phyloP scores from a whole-genome alignment of 768 basidiomycete species.

The Mycena sanguinolenta region DNA sequence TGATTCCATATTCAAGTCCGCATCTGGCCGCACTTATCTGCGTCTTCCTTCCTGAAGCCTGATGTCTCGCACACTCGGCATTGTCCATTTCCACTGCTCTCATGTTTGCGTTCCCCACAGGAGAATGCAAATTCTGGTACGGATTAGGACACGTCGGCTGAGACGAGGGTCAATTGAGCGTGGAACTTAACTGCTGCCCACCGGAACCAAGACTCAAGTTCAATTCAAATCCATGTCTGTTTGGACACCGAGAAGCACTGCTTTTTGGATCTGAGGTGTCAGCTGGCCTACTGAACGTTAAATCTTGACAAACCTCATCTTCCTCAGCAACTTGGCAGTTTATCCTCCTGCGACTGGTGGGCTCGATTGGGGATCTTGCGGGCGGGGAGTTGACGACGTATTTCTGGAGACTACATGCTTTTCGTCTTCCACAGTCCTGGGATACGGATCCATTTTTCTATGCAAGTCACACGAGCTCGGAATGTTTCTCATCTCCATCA shows the following conservation, averaged over 20 bases:
- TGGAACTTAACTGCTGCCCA: conserved; percentile 7
- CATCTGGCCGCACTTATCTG: neutral
- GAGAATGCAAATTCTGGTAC: neutral
- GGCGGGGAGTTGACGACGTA: neutral
- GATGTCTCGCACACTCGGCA: neutral
- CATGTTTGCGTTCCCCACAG: neutral
- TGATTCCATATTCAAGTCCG: neutral
- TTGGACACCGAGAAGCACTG: conserved; percentile 7
- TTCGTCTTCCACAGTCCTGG: neutral
- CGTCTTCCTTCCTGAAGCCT: neutral
- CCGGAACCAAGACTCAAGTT: conserved; percentile 10
- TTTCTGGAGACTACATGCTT: neutral
- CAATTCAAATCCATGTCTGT: conserved; percentile 9
- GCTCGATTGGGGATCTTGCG: neutral
- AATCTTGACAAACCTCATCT: conserved; percentile 1
- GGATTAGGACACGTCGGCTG: conserved; percentile 19
- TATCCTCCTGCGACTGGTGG: neutral
- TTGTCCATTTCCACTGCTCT: neutral
- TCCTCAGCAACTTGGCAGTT: neutral
- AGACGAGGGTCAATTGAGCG: conserved; percentile 4
- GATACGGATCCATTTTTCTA: neutral
- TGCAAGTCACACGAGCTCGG: conserved; percentile 5
- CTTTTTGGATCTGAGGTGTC: conserved; percentile 2
- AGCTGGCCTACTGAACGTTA: conserved; percentile 8
- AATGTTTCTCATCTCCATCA: neutral